Conservation (phyloP, 2,329 filamentous ascomycete genomes). For the Fusarium odoratissimum region DNA sequence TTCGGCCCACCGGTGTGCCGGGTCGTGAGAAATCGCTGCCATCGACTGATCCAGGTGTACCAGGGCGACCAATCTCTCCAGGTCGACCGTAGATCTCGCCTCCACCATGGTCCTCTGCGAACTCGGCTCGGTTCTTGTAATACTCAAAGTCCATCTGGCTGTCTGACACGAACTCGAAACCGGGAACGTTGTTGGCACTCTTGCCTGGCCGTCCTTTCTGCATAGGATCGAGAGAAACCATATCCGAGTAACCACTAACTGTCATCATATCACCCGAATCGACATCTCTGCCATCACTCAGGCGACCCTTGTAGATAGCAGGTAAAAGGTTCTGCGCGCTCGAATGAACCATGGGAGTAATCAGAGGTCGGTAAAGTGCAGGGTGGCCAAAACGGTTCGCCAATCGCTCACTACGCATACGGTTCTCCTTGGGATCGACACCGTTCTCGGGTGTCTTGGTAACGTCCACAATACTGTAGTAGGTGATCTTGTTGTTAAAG, state of each 20-base stretch:
- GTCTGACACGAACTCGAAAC: constrained; percentile 92
- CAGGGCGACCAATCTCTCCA: constrained; percentile 69
- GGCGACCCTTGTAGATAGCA: constrained; percentile 85
- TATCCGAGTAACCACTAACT: constrained; percentile 82
- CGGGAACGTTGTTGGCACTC: constrained; percentile 62
- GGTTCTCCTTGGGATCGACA: constrained; percentile 61
- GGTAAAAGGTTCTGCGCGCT: constrained; percentile 88
- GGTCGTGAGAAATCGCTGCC: constrained; percentile 61
- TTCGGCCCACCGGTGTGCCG: constrained; percentile 57
- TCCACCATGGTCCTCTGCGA: constrained; percentile 87
- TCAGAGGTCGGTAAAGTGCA: constrained; percentile 86
- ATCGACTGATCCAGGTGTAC: constrained; percentile 68
- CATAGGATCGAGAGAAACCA: constrained; percentile 86
- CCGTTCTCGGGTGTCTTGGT: constrained; percentile 58
- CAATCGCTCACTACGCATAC: constrained; percentile 73
- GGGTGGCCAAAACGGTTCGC: constrained; percentile 89
- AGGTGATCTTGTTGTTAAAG: constrained; percentile 85
- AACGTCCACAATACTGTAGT: constrained; percentile 76
- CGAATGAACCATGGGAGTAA: constrained; percentile 94
- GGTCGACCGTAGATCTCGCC: constrained; percentile 73
- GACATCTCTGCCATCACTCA: constrained; percentile 73
- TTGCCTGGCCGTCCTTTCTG: constrained; percentile 62
- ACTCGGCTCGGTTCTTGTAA: constrained; percentile 91
- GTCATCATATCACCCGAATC: constrained; percentile 67
- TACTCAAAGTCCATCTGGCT: constrained; percentile 88